Evolutionary conservation across 169 alveolate species (phyloP).

Genomic region (Plasmodium vinckei): DNA sequence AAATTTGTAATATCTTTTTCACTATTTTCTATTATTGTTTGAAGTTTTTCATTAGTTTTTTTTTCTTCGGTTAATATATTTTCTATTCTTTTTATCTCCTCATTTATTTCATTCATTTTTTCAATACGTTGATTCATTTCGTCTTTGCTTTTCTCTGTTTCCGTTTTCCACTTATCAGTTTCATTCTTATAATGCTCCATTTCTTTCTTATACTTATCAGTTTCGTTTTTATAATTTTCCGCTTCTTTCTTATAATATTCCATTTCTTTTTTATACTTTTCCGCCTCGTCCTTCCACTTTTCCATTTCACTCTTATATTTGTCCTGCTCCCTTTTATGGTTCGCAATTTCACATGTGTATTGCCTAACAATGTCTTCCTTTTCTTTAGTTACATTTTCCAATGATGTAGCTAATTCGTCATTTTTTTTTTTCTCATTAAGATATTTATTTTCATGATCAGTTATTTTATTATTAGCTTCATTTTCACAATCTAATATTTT

Average conservation of each 20-base stretch:
- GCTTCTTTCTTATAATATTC: too few relatives aligned
- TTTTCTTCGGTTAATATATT: constrained; percentile 4
- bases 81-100: neutral
- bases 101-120: constrained; percentile 1
- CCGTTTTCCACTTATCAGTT: neutral
- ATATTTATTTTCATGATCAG: constrained; percentile 15
- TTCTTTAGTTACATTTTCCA: constrained; percentile 3
- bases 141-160: neutral
- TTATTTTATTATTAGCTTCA: constrained; percentile 11
- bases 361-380: neutral
- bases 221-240: too few relatives aligned
- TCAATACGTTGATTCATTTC: neutral
- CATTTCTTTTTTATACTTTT: too few relatives aligned
- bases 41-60: constrained; percentile 4
- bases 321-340: too few relatives aligned
- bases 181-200: neutral
- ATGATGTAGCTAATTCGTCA: constrained; percentile 8
- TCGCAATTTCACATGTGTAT: too few relatives aligned
- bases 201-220: too few relatives aligned
- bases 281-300: too few relatives aligned
- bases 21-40: constrained; percentile 13
- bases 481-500: constrained; percentile 20
- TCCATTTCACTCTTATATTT: too few relatives aligned
- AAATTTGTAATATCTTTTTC: constrained; percentile 12
- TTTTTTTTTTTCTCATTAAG: constrained; percentile 28